Evolutionary conservation across 23 red algal genomes (phyloP), one percentile per base, ranked within the genome.

Genomic region (Gracilaria caudata): DNA sequence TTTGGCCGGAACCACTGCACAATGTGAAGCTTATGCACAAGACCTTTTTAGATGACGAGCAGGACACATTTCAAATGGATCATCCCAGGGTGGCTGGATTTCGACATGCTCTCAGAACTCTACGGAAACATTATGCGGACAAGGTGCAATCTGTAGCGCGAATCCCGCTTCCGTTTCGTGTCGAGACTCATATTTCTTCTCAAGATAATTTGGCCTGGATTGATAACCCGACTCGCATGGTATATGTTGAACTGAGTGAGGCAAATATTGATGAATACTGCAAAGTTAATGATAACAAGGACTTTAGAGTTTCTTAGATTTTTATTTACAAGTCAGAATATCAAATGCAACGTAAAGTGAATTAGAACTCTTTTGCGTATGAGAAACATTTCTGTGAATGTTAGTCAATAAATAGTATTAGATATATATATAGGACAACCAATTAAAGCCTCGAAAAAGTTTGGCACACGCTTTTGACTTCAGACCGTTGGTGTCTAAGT

Each of bases 21-120:
- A 51, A 81, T 61, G 21, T 81, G 59, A 24, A 37, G 38, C 47
- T 81, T 32, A 81, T 81, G 78, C 78, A 61, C 41, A 45, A 10
- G 41, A 45, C n/a, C 56, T 82, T 12, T 68, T 56, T 61, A n/a
- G 37, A 61, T 58, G 21, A 81, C 66, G 57, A 19, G 43, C 23
- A 33, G 10, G 53, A 79, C 17, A 34, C 14, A 57, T 37, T 76
- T 7, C 71, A 76, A 38, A 51, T 7, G 6, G 3, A 76, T 28
- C 71, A 76, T 51, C 71, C 71, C 0, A 76, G 46, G 17, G 8
- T 76, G 23, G 10, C 3, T 24, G 37, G 39, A 21, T 76, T 76
- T 28, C 24, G 20, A 1, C 23, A 44, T 44, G 30, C 71, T 51
- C n/a, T 76, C 10, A 46, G n/a, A 47, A 2, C 2, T 21, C 37